phyloP scores from a whole-genome alignment of 1,284 basidiomycete genomes.

The Ganoderma resinaceum region DNA sequence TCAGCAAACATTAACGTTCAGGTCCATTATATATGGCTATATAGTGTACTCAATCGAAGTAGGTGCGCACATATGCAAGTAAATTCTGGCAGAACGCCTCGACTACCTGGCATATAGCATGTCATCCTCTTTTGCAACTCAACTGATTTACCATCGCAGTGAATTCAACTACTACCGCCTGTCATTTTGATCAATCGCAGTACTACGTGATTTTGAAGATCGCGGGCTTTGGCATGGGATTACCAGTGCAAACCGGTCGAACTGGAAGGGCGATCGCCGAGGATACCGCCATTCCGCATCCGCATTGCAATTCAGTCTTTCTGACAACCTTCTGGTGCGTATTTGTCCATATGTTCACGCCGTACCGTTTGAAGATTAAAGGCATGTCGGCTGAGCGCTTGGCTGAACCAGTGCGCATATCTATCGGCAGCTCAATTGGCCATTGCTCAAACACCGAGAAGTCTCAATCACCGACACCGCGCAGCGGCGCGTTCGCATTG shows the following conservation, averaged over 20 bases:
- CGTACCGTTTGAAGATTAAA: too few species aligned
- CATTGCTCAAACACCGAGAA: background rate
- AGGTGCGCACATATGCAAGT: background rate
- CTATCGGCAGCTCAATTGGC: background rate
- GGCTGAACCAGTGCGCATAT: too few species aligned
- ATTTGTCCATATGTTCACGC: background rate
- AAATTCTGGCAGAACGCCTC: too few species aligned
- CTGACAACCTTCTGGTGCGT: background rate
- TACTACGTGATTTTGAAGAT: background rate
- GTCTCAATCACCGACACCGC: background rate
- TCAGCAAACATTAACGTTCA: too few species aligned
- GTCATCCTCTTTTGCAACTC: background rate
- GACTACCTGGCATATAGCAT: background rate
- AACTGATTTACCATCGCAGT: background rate
- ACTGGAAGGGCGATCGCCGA: background rate
- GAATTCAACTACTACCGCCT: background rate
- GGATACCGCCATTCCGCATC: background rate
- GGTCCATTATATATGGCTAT: too few species aligned
- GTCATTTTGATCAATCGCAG: background rate
- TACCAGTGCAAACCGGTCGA: background rate
- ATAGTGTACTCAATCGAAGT: background rate
- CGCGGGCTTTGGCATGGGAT: background rate
- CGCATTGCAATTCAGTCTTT: background rate
- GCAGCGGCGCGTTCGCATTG: background rate
- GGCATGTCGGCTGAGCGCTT: too few species aligned